phyloP scores from a whole-genome alignment of 805 yeast genomes.

The Pichia exigua region DNA sequence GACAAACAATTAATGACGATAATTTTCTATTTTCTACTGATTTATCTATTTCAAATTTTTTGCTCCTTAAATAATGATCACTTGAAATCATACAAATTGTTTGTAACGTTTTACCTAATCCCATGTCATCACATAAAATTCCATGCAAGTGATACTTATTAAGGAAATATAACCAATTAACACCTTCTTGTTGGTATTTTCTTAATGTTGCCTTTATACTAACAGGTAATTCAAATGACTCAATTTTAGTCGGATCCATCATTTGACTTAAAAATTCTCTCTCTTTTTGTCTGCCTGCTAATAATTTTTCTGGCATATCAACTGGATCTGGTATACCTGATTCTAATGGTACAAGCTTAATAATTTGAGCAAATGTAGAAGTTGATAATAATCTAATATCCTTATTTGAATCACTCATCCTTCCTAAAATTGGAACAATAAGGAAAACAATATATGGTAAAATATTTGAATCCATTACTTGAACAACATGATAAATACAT shows the following conservation, averaged over 20 bases:
- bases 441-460: conserved; percentile 92
- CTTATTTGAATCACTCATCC: conserved; percentile 92
- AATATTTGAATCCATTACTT: conserved; percentile 79
- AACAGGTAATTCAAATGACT: conserved; percentile 83
- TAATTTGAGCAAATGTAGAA: conserved; percentile 92
- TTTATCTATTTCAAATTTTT: conserved; percentile 53
- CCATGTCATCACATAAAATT: conserved; percentile 98
- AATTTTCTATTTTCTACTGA: conserved; percentile 62
- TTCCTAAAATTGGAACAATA: conserved; percentile 91
- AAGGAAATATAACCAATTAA: conserved; percentile 93
- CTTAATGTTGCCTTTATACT: conserved; percentile 88
- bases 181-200: conserved; percentile 96
- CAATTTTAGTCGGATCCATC: conserved; percentile 93
- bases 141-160: conserved; percentile 96
- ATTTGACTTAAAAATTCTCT: conserved; percentile 92
- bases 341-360: conserved; percentile 91
- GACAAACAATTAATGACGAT: conserved; percentile 86
- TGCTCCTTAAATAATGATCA: conserved; percentile 81
- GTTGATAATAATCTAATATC: conserved; percentile 90
- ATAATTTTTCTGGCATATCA: conserved; percentile 75
- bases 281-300: conserved; percentile 87
- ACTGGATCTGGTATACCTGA: conserved; percentile 95
- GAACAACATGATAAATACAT: conserved; percentile 76
- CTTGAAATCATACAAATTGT: conserved; percentile 96
- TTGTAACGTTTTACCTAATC: conserved; percentile 93